Evolutionary conservation across 2,329 filamentous ascomycete genomes (phyloP).

Genomic region (Trichoderma brevicompactum): DNA sequence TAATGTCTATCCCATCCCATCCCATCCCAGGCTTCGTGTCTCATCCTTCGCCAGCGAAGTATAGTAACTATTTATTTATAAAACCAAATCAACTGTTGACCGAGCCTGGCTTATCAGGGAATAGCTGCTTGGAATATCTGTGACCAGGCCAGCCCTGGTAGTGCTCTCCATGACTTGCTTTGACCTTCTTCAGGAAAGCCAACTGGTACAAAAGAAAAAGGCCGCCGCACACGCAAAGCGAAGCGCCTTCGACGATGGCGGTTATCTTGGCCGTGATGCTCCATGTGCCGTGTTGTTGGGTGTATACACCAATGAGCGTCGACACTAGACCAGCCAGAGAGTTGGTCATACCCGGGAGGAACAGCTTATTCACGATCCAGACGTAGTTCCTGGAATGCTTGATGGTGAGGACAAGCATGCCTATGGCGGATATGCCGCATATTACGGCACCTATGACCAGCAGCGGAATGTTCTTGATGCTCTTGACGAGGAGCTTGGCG

Average conservation of each 20-base stretch:
- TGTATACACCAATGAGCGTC: conserved; percentile 55
- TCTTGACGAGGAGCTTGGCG: conserved; percentile 32
- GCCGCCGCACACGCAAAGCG: conserved; percentile 35
- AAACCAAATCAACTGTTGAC: too few species aligned
- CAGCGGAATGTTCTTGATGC: conserved; percentile 44
- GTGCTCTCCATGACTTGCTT: conserved; percentile 37
- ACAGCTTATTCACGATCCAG: conserved; percentile 58
- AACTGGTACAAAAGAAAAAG: conserved; percentile 42
- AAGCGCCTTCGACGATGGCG: conserved; percentile 44
- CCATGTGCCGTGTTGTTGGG: conserved; percentile 51
- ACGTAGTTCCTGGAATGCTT: conserved; percentile 55
- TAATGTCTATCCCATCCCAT: conserved; percentile 12
- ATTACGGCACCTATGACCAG: conserved; percentile 50
- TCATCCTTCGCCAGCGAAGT: conserved; percentile 20
- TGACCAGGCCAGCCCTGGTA: conserved; percentile 33
- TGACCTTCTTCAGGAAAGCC: conserved; percentile 40
- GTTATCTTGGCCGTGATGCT: conserved; percentile 47
- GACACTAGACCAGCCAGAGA: conserved; percentile 55
- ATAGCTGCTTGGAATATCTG: conserved; percentile 20
- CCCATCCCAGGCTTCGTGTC: not conserved
- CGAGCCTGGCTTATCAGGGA: conserved; percentile 6
- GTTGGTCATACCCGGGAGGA: conserved; percentile 52
- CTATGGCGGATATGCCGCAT: conserved; percentile 42
- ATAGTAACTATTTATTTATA: not conserved
- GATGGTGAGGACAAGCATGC: conserved; percentile 50